Evolutionary conservation across 2,329 filamentous ascomycete genomes (phyloP), one percentile per base, ranked within the genome.

Genomic region (Sporothrix luriei): DNA sequence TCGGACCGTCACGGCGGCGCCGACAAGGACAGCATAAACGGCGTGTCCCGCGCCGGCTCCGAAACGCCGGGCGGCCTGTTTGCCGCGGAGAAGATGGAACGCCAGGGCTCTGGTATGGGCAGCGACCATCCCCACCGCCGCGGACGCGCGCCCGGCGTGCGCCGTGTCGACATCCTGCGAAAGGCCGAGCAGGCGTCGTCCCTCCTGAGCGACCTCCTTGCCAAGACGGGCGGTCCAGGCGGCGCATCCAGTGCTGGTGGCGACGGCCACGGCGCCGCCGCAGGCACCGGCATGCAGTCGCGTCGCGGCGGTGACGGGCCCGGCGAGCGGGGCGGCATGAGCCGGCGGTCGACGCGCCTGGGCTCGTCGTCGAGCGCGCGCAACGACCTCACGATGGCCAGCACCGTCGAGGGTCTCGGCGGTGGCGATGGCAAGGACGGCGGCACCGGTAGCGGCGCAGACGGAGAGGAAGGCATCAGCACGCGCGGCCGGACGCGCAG

Each of bases 151-250:
- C 13, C 81, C 0, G 84, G 82, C 0, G 82, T 88, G 0, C 78
- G 86, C 21, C 79, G 85, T 38, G 84, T 85, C 0, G 87, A 90
- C 69, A 80, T 90, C 40, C 79, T 90, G 2, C 85, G 87, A 46
- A 87, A 86, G 74, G 87, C 88, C 0, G 88, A 90, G 72, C 84
- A 87, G 72, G 85, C 85, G 4, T 83, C 88, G 4, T 73, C 82
- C 19, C 82, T 84, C 3, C 81, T 82, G 0, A 76, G 83, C 43
- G 86, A 88, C 65, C 82, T 82, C 0, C 78, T 80, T 4, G 79
- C 82, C 9, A 85, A 84, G 71, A 21, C 65, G 6, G 69, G 38
- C 7, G 75, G 79, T n/a, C 70, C 73, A 6, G 69, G 52, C 59
- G 62, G 52, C 21, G 43, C 70, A 52, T 40, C 70, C 10, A 49